phyloP scores from a whole-genome alignment of 2,329 filamentous ascomycete genomes.

The Ophiognomonia clavigignenti-juglandacearum region DNA sequence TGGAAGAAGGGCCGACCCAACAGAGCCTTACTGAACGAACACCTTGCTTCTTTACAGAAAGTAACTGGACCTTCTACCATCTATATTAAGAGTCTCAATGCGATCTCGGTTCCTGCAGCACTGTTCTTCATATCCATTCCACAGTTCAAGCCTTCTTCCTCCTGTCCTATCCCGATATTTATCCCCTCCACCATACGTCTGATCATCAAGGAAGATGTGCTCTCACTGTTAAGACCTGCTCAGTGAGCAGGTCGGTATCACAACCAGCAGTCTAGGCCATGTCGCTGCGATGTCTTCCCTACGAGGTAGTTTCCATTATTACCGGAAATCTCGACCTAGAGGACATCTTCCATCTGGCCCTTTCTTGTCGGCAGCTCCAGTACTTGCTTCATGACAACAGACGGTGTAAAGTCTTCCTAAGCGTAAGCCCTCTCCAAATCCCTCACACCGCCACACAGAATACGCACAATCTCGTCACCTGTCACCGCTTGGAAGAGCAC shows the following conservation, averaged over 20 bases:
- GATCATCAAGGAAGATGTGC: background rate
- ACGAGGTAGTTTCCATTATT: constrained; percentile 60
- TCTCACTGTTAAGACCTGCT: background rate
- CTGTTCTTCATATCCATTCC: no score
- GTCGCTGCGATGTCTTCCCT: constrained; percentile 43
- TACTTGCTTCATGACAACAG: constrained; percentile 47
- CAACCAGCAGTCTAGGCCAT: constrained; percentile 18
- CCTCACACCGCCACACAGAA: background rate
- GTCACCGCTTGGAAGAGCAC: background rate
- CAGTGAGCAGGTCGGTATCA: constrained; percentile 1
- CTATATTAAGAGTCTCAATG: no score
- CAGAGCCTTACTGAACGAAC: no score
- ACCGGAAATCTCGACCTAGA: constrained; percentile 49
- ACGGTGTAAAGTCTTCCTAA: constrained; percentile 52
- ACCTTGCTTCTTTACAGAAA: no score
- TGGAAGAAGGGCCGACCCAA: no score
- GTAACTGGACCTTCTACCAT: no score
- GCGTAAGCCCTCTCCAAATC: constrained; percentile 39
- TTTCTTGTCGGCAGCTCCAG: constrained; percentile 46
- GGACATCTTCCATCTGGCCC: constrained; percentile 53
- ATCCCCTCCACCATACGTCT: no score
- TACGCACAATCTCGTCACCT: background rate
- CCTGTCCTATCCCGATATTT: no score
- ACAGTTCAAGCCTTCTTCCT: background rate
- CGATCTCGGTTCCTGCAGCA: no score